Percentiles rank a stretch among this genome's conserved stretches.
Conservation (phyloP, 2,329 filamentous ascomycete species). For the Achaetomium macrosporum region DNA sequence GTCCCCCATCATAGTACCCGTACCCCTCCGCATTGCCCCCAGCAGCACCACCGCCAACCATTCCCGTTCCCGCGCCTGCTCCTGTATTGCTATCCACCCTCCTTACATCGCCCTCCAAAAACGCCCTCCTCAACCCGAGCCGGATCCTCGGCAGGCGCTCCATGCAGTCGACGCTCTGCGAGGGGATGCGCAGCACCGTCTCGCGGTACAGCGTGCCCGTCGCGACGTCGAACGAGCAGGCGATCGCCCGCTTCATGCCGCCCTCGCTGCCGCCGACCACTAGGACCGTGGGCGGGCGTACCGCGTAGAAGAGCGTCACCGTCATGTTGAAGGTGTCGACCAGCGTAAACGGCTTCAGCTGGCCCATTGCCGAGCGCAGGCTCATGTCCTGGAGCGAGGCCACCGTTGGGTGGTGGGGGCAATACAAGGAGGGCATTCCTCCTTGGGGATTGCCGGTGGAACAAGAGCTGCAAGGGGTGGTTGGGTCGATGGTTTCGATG, state of each 20-base stretch:
- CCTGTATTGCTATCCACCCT: neutral
- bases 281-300: slow-evolving; percentile 35
- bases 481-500: slow-evolving; percentile 5
- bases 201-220: slow-evolving; percentile 37
- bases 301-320: slow-evolving; percentile 32
- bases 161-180: slow-evolving; percentile 33
- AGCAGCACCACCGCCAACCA: too few species aligned
- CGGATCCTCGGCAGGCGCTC: slow-evolving; percentile 27
- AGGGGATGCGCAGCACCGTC: slow-evolving; percentile 39
- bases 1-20: too few species aligned
- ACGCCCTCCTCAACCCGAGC: slow-evolving; percentile 22
- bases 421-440: neutral
- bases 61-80: too few species aligned
- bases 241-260: slow-evolving; percentile 41
- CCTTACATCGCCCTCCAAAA: slow-evolving; percentile 4
- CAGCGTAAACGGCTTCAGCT: slow-evolving; percentile 31
- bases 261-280: slow-evolving; percentile 39
- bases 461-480: neutral
- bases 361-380: slow-evolving; percentile 4
- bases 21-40: too few species aligned
- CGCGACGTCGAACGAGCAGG: slow-evolving; percentile 40
- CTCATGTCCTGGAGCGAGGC: neutral
- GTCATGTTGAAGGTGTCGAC: slow-evolving; percentile 34
- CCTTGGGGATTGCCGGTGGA: neutral
- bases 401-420: neutral